Base-by-base conservation (phyloP, 2,329 filamentous ascomycete genomes). In the Bipolaris cookei region DNA sequence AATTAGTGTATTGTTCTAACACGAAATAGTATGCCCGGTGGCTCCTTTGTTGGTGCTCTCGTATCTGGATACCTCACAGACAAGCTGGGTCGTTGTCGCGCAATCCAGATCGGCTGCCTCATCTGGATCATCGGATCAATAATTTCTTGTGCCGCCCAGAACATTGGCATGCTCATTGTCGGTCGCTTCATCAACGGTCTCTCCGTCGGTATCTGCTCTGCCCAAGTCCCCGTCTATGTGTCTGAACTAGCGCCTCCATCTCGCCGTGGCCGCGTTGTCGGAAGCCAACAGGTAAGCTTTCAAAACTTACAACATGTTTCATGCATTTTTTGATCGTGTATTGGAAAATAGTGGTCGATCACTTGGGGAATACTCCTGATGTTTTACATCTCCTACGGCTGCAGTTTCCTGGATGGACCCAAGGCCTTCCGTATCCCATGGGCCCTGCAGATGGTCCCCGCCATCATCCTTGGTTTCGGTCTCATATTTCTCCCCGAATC, bases 111-210 rank as follows among this genome's bases (percentile, higher is more conserved):
- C 52, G 84, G 82, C 43, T 77, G 79, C 23, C 54, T 81, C 13
- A 80, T 84, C 63, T 84, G 82, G 82, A 78, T 82, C 52, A 80
- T 86, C 43, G 88, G 88, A 25, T 86, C 84, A 28, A 81, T 84
- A 55, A 83, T 91, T 54, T 83, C 88, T 67, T 84, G 83, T 46
- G 84, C 87, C 1, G 74, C 88, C 1, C 83, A 88, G 66, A 86
- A 87, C 68, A 84, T 92, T 39, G 82, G 79, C 25, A 91, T 92
- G 88, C 82, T 93, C 16, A 86, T 90, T 58, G 84, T 84, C 2
- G 90, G 90, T 3, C 86, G 90, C 78, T 89, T 77, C 61, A 85
- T 92, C 73, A 88, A 89, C 61, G 90, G 90, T 39, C 69, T 92
- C 63, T 87, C 87, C 54, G 88, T 92, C 53, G 90, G 90, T 58